These are phyloP conservation scores for Populus davidiana DNA, from an alignment of 345 rosid species.

Conservation along the genomic window DNA sequence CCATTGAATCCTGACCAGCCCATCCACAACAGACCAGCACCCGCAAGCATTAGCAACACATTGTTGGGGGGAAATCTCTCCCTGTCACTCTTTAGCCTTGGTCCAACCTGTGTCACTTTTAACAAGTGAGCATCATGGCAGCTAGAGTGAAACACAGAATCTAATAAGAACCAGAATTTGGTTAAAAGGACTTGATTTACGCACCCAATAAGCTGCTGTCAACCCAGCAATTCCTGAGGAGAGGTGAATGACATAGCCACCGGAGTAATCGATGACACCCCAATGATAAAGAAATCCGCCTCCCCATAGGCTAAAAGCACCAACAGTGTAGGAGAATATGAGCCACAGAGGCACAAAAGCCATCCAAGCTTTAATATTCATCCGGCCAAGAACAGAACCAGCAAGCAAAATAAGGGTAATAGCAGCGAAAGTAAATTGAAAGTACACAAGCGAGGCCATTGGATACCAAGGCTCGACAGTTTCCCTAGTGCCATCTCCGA, in stretches of 20 bases:
- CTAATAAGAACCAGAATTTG: background rate
- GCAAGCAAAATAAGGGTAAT: slow-evolving; percentile 28
- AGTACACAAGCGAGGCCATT: slow-evolving; percentile 24
- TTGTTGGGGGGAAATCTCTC: slow-evolving; percentile 95
- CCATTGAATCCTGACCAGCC: slow-evolving; percentile 99
- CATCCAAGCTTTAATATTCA: slow-evolving; percentile 34
- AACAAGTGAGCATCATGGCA: background rate
- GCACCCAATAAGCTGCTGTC: slow-evolving; percentile 31
- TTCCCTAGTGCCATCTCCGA: background rate
- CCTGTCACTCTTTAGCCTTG: slow-evolving; percentile 67
- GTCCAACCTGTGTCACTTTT: slow-evolving; percentile 63
- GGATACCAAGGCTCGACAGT: slow-evolving; percentile 13
- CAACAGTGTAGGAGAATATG: slow-evolving; percentile 30
- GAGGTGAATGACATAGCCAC: slow-evolving; percentile 31
- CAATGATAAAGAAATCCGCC: slow-evolving; percentile 28
- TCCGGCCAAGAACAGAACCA: slow-evolving; percentile 28
- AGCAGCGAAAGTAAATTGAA: slow-evolving; percentile 32
- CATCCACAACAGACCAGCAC: slow-evolving; percentile 91
- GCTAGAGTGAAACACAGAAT: background rate
- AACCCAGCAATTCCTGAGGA: slow-evolving; percentile 31
- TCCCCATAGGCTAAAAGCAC: slow-evolving; percentile 33
- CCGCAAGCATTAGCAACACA: slow-evolving; percentile 85
- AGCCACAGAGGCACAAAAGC: slow-evolving; percentile 32
- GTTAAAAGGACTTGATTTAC: background rate
- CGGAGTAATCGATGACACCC: slow-evolving; percentile 30